Conservation (phyloP, 352 stramenopile genomes). For the Pseudoperonospora humuli region DNA sequence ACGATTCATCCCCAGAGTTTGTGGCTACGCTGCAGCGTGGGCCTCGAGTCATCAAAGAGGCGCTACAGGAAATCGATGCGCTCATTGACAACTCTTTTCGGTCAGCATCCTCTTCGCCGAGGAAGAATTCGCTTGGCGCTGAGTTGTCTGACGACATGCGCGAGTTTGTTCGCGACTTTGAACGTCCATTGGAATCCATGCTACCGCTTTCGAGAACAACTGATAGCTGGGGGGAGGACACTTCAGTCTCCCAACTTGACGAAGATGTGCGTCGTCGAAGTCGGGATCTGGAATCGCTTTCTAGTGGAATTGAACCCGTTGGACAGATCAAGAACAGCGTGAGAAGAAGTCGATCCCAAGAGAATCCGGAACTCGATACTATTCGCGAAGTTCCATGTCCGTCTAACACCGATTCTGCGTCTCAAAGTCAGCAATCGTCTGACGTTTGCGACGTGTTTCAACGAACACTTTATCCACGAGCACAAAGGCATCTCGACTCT, state of each 20-base stretch:
- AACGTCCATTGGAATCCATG: conserved; percentile 41
- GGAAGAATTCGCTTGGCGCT: conserved; percentile 9
- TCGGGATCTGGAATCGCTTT: conserved; percentile 15
- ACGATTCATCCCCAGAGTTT: conserved; percentile 25
- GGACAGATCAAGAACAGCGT: conserved; percentile 7
- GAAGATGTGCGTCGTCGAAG: conserved; percentile 25
- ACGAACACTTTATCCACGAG: neutral
- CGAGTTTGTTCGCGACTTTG: conserved; percentile 40
- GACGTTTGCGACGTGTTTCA: neutral
- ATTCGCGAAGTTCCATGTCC: conserved; percentile 27
- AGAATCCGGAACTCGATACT: conserved; percentile 28
- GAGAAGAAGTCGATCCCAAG: conserved; percentile 20
- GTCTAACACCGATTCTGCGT: conserved; percentile 9
- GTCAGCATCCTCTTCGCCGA: conserved; percentile 2
- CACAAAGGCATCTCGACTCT: neutral
- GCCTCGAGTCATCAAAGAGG: conserved; percentile 33
- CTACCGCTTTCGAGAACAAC: conserved; percentile 50
- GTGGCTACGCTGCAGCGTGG: conserved; percentile 31
- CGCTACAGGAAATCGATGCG: conserved; percentile 43
- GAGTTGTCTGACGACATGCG: conserved; percentile 27
- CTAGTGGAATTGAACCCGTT: conserved; percentile 8
- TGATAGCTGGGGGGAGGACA: conserved; percentile 51
- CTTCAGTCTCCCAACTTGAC: conserved; percentile 22
- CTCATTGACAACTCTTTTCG: conserved; percentile 32
- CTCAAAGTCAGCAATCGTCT: conserved; percentile 8